These are phyloP conservation scores for Quercus rubra DNA, from an alignment of 306 rosid species.

Conservation along the genomic window DNA sequence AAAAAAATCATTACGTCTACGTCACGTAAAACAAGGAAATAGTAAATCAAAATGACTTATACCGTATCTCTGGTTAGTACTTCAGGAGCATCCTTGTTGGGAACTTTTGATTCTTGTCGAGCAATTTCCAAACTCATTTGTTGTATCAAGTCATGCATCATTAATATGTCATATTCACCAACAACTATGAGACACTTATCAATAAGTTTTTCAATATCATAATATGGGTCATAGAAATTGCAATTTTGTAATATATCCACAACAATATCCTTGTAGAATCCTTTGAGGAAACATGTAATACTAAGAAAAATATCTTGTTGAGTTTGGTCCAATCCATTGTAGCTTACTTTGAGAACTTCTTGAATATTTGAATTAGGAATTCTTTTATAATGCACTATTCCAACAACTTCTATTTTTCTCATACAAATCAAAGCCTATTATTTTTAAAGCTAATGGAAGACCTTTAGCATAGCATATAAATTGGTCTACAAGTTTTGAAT, in stretches of 20 bases:
- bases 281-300: slow-evolving; percentile 44
- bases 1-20: background rate
- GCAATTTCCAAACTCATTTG: slow-evolving; percentile 37
- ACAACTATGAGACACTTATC: slow-evolving; percentile 25
- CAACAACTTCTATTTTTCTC: background rate
- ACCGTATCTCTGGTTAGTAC: slow-evolving; percentile 8
- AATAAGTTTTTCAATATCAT: slow-evolving; percentile 18
- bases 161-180: background rate
- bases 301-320: slow-evolving; percentile 26
- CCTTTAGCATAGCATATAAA: no score
- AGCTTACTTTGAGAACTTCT: slow-evolving; percentile 14
- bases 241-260: slow-evolving; percentile 2
- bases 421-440: no score
- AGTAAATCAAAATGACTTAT: background rate
- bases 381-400: slow-evolving; percentile 7
- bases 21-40: background rate
- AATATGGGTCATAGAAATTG: background rate
- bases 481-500: no score
- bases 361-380: slow-evolving; percentile 10
- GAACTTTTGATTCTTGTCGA: slow-evolving; percentile 19
- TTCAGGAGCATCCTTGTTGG: slow-evolving; percentile 28
- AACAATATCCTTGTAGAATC: background rate
- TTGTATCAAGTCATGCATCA: slow-evolving; percentile 43
- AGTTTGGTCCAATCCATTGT: background rate
- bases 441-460: no score